A percentile compares a stretch with the other conserved stretches of the same genome.
These are phyloP conservation scores for Nakaseomyces bracarensis DNA, from an alignment of 1,139 yeast species.

Conservation along the genomic window DNA sequence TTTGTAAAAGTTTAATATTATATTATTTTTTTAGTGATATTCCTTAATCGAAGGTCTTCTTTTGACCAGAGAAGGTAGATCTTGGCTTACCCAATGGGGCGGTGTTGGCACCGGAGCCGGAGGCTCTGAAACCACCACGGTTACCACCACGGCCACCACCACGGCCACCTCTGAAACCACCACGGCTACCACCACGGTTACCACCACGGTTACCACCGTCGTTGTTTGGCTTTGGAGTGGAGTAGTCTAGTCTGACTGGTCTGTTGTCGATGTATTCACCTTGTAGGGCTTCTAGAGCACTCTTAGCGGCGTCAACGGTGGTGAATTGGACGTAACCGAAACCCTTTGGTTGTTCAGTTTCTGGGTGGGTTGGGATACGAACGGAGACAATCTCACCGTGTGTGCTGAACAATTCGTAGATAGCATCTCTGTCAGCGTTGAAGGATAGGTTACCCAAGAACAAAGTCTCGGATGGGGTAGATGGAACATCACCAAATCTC, in stretches of 20 bases:
- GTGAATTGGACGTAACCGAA: slow-evolving; percentile 94
- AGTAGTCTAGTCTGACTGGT: slow-evolving; percentile 88
- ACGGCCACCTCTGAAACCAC: slow-evolving; percentile 41
- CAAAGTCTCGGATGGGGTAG: slow-evolving; percentile 89
- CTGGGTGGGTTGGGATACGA: slow-evolving; percentile 96
- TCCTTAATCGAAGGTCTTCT: slow-evolving; percentile 70
- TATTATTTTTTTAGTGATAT: not conserved
- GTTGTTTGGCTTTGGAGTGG: slow-evolving; percentile 66
- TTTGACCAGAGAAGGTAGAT: slow-evolving; percentile 55
- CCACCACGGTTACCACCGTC: slow-evolving; percentile 33
- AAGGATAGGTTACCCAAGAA: slow-evolving; percentile 94
- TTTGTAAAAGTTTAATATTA: too few species aligned
- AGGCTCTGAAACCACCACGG: slow-evolving; percentile 26
- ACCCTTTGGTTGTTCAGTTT: slow-evolving; percentile 97
- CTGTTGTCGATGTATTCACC: slow-evolving; percentile 89
- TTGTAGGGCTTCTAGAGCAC: slow-evolving; percentile 78
- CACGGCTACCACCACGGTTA: too few species aligned
- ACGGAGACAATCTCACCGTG: slow-evolving; percentile 79
- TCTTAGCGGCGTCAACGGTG: slow-evolving; percentile 80
- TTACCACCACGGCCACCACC: slow-evolving; percentile 36
- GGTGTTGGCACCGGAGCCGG: slow-evolving; percentile 51
- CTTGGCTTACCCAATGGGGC: slow-evolving; percentile 39
- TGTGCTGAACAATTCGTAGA: slow-evolving; percentile 64
- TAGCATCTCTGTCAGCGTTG: slow-evolving; percentile 71
- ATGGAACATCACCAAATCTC: slow-evolving; percentile 81